Evolutionary conservation across 148 eudicot genomes (phyloP), one percentile per base, ranked within the genome.

Genomic region (Nepenthes gracilis): DNA sequence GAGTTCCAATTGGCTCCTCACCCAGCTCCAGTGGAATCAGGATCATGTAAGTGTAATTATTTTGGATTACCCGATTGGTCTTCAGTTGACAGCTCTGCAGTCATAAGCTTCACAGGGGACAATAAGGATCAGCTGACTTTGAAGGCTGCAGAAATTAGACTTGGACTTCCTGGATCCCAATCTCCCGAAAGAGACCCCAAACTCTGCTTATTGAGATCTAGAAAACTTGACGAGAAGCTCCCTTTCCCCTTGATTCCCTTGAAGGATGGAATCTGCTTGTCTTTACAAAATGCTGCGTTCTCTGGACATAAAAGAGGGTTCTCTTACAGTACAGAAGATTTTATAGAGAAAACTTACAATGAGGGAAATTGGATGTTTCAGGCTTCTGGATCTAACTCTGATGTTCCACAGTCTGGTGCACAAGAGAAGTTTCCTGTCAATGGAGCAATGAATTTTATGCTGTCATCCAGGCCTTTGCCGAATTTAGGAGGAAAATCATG

Each of bases 81-180:
- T 35, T 84, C 91, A 0, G 91, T 78, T 5, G 95, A 90, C 61
- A 84, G 95, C 78, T 90, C 91, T 10, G 67, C 83, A 23, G 81
- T 76, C 15, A 70, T 85, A 36, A 63, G 70, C 56, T 36, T 70
- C 47, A 68, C 90, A 14, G 83, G 78, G 60, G 86, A 73, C 51
- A 80, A 61, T 51, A 82, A 70, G 74, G 38, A 34, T 23, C 78
- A 80, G 57, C 61, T 85, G 36, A 84, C 87, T 69, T 64, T 90
- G 58, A 90, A 79, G 74, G 97, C 90, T 70, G 86, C 95, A 8
- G 95, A 90, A 63, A 62, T 90, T 33, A 90, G 95, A 72, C 91
- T 90, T 13, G 97, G 97, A 34, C 85, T 86, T 38, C 97, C 95
- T 10, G 97, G 95, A 36, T 90, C 95, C 36, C 91, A 77, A 64